Evolutionary conservation across 805 yeast species (phyloP).

Genomic region (Starmera dryadoides): DNA sequence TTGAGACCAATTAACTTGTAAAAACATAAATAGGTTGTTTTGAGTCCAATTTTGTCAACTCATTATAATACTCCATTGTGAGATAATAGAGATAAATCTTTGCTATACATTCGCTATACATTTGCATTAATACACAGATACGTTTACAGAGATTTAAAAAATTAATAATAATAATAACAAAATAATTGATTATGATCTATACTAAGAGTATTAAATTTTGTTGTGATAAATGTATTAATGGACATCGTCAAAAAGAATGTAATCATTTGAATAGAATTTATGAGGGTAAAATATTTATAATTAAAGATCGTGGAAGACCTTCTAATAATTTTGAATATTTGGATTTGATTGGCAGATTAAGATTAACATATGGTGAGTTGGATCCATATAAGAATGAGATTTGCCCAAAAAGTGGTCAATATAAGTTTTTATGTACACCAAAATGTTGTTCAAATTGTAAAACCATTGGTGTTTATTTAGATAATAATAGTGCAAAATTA

Average conservation of each 20-base stretch:
- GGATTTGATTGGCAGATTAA: background rate
- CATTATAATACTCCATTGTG: no score
- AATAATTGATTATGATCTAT: background rate
- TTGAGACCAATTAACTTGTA: no score
- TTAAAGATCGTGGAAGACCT: slow-evolving; percentile 3
- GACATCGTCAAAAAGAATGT: slow-evolving; percentile 3
- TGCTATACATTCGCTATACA: no score
- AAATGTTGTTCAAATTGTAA: background rate
- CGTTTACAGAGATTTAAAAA: no score
- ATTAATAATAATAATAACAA: no score
- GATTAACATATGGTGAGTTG: background rate
- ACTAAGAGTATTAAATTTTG: background rate
- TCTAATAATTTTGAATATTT: background rate
- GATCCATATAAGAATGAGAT: background rate
- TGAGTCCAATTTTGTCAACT: no score
- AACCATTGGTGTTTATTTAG: background rate
- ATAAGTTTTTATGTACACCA: background rate
- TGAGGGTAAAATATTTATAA: background rate
- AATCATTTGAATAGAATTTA: background rate
- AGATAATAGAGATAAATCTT: no score
- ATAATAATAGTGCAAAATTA: background rate
- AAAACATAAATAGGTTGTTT: no score
- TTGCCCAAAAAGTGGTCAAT: background rate
- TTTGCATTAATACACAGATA: no score
- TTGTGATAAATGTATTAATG: slow-evolving; percentile 1